These are phyloP conservation scores for Brassica carinata DNA, from an alignment of 345 rosid genomes.

Conservation along the genomic window DNA sequence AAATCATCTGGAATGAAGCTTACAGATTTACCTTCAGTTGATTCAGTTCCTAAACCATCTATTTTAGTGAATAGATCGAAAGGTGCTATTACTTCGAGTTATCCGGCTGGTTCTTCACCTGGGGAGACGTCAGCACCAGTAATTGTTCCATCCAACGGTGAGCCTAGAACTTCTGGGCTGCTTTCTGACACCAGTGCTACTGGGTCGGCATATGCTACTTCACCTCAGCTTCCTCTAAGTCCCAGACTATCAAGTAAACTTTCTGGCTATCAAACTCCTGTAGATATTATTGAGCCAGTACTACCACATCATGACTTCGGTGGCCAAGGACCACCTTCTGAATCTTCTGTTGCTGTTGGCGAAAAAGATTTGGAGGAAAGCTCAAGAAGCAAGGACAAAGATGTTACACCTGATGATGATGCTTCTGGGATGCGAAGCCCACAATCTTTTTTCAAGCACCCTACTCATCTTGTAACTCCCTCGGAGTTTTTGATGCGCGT, in stretches of 20 bases:
- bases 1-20: slow-evolving; percentile 45
- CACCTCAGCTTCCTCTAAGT: slow-evolving; percentile 60
- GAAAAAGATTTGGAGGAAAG: slow-evolving; percentile 48
- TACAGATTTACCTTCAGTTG: slow-evolving; percentile 44
- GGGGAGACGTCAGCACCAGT: slow-evolving; percentile 43
- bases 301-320: slow-evolving; percentile 48
- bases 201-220: slow-evolving; percentile 46
- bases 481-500: slow-evolving; percentile 70
- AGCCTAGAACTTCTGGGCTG: slow-evolving; percentile 46
- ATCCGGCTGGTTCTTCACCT: slow-evolving; percentile 45
- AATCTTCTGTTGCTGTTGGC: slow-evolving; percentile 48
- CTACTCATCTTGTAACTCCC: slow-evolving; percentile 86
- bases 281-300: slow-evolving; percentile 45
- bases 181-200: slow-evolving; percentile 50
- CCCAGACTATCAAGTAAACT: slow-evolving; percentile 56
- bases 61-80: slow-evolving; percentile 42
- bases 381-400: slow-evolving; percentile 52
- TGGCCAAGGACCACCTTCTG: slow-evolving; percentile 46
- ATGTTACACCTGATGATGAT: slow-evolving; percentile 51
- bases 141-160: slow-evolving; percentile 39
- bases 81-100: slow-evolving; percentile 26
- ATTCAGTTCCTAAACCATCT: slow-evolving; percentile 46
- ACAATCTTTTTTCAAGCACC: slow-evolving; percentile 60
- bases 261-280: slow-evolving; percentile 52
- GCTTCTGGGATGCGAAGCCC: slow-evolving; percentile 47